phyloP scores from a whole-genome alignment of 2,329 filamentous ascomycete species.

The Ophiosphaerella narmari region DNA sequence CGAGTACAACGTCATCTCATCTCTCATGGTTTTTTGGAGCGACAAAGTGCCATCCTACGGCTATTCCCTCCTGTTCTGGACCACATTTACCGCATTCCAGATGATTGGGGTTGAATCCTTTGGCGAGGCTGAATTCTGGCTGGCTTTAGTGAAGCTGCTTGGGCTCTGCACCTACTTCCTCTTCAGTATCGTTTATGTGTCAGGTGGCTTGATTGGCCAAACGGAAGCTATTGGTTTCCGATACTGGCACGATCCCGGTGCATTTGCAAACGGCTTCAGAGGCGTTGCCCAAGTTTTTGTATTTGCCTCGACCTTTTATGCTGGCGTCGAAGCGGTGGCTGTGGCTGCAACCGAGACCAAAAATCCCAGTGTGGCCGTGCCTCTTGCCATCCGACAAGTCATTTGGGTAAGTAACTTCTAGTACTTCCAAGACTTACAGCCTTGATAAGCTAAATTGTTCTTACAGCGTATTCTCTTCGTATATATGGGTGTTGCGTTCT shows the following conservation, averaged over 20 bases:
- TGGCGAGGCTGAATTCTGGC: constrained; percentile 51
- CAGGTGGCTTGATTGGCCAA: constrained; percentile 34
- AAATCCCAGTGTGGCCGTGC: constrained; percentile 54
- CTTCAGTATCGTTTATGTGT: constrained; percentile 48
- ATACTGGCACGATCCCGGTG: constrained; percentile 48
- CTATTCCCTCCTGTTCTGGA: constrained; percentile 51
- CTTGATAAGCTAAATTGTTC: background rate
- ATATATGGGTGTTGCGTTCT: constrained; percentile 51
- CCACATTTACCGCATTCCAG: constrained; percentile 44
- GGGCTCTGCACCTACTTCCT: constrained; percentile 48
- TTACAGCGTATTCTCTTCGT: constrained; percentile 47
- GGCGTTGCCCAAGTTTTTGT: constrained; percentile 51
- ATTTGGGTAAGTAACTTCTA: constrained; percentile 31
- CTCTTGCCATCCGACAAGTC: constrained; percentile 52
- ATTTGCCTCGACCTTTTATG: constrained; percentile 49
- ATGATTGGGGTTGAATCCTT: constrained; percentile 49
- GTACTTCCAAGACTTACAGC: no score
- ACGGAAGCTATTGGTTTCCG: constrained; percentile 41
- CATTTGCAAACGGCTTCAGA: constrained; percentile 48
- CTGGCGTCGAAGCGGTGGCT: constrained; percentile 42
- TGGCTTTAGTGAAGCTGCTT: constrained; percentile 47
- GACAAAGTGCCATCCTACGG: constrained; percentile 52
- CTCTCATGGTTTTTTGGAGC: constrained; percentile 69
- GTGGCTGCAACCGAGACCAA: constrained; percentile 44
- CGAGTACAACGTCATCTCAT: constrained; percentile 72